These are phyloP conservation scores for Mortierella alpina DNA, from an alignment of 192 early-diverging fungal genomes.

Conservation along the genomic window DNA sequence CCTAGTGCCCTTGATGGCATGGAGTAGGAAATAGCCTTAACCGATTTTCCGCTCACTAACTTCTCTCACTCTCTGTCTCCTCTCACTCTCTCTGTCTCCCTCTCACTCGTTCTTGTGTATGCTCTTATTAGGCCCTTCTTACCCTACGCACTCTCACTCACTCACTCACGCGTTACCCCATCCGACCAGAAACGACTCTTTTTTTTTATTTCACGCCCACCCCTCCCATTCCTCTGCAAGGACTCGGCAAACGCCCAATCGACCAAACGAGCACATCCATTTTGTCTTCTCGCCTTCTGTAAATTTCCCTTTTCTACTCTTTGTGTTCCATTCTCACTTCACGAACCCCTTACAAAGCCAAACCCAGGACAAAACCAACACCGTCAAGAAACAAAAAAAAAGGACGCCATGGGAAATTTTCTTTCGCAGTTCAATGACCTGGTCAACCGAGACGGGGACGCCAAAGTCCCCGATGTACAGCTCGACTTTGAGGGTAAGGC, in stretches of 20 bases:
- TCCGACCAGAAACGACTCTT: too few species aligned
- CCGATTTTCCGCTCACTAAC: neutral
- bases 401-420: slow-evolving; percentile 57
- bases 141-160: neutral
- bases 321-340: slow-evolving; percentile 2
- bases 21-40: too few species aligned
- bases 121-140: neutral
- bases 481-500: slow-evolving; percentile 72
- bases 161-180: too few species aligned
- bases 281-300: slow-evolving; percentile 7
- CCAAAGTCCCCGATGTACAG: slow-evolving; percentile 65
- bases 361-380: neutral
- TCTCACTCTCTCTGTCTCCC: neutral
- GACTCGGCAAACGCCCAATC: neutral
- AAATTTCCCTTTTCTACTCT: neutral
- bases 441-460: slow-evolving; percentile 47
- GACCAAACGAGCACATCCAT: neutral
- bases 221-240: neutral
- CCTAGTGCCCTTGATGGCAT: too few species aligned
- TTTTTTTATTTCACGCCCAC: neutral
- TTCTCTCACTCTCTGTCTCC: neutral
- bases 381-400: slow-evolving; percentile 14
- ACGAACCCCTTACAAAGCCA: neutral
- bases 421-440: slow-evolving; percentile 62
- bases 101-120: neutral